Base-by-base conservation (phyloP, 768 basidiomycete species). In the Lactarius hengduanensis region DNA sequence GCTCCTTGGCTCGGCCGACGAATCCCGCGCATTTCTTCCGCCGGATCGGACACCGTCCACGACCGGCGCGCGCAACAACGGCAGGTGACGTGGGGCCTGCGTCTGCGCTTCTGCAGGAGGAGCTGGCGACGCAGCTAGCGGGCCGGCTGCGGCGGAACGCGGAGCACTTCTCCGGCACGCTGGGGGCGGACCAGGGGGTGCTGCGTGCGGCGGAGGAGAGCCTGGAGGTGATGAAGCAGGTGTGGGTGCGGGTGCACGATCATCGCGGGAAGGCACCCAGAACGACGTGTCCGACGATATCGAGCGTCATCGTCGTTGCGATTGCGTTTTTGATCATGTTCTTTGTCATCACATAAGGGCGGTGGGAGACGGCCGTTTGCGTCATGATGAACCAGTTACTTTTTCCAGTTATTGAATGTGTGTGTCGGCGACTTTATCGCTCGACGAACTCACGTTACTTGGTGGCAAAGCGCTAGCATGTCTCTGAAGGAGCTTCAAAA, bases 141-240 rank as follows among this genome's bases (percentile, higher is more conserved):
- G 80, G 86, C 20, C 92, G 94, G 73, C 85, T 98, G 57, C 92
- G 90, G 72, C 11, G 84, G 30, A 96, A 96, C 71, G 87, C 93
- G 0, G 74, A 88, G 0, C 86, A 92, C 71, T 95, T 98, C 74
- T 83, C 89, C 8, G 80, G 82, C 3, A 79, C 86, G 10, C 78
- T 98, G 1, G 86, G 80, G 45, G 87, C 88, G 64, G 96, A 97
- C 76, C 86, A 89, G 72, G 79, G 80, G 0, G 82, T 94, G 10
- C 75, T 97, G 2, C 84, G 86, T 34, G 79, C 81, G 11, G 85
- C 91, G 16, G 81, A 88, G 68, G 80, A 82, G 71, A 90, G 91
- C 77, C 83, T 82, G 68, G 86, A 81, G 13, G 79, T 80, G 36
- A 90, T 93, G 87, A 79, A 80, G 74, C 84, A 81, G 71, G 85